Percentiles rank a stretch among this genome's conserved stretches.
Conservation (phyloP, 2,329 filamentous ascomycete genomes). For the Spiromastix sp. region DNA sequence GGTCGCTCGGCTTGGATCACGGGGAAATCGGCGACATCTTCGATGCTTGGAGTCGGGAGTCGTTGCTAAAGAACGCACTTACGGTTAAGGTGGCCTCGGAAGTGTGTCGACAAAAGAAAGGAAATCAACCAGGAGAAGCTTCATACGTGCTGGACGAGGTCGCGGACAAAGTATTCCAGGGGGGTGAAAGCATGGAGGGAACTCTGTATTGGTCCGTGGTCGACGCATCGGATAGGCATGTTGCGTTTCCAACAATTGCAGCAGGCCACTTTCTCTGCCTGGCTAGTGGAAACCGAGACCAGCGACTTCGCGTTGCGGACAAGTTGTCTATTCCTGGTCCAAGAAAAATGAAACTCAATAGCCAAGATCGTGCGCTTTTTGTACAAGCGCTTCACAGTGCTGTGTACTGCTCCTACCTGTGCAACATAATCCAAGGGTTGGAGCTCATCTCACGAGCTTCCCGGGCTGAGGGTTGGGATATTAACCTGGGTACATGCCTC, state of each 20-base stretch:
- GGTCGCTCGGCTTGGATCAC: slow-evolving; percentile 47
- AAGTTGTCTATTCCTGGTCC: slow-evolving; percentile 36
- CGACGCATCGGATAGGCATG: slow-evolving; percentile 51
- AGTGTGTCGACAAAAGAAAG: slow-evolving; percentile 45
- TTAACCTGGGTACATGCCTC: slow-evolving; percentile 31
- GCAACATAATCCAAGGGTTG: slow-evolving; percentile 55
- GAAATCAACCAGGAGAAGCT: slow-evolving; percentile 25
- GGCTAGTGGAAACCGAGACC: slow-evolving; percentile 50
- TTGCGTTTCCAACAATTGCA: slow-evolving; percentile 55
- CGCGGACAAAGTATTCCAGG: slow-evolving; percentile 62
- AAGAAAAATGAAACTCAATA: slow-evolving; percentile 14
- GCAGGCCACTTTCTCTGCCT: slow-evolving; percentile 53
- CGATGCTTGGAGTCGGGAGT: slow-evolving; percentile 48
- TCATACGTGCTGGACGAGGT: slow-evolving; percentile 49
- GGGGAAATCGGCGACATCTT: slow-evolving; percentile 53
- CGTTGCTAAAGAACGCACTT: slow-evolving; percentile 51
- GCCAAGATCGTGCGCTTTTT: slow-evolving; percentile 33
- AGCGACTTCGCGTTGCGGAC: slow-evolving; percentile 43
- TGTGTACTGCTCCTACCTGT: slow-evolving; percentile 51
- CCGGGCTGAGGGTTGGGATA: slow-evolving; percentile 47
- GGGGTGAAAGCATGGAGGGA: slow-evolving; percentile 55
- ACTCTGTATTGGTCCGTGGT: slow-evolving; percentile 57
- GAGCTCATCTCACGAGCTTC: slow-evolving; percentile 53
- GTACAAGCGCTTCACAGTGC: slow-evolving; percentile 50
- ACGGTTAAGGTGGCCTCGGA: slow-evolving; percentile 53